Evolutionary conservation across 495 filamentous ascomycete species (phyloP), one percentile per base, ranked within the genome.

Genomic region (Penicillium coprophilum): DNA sequence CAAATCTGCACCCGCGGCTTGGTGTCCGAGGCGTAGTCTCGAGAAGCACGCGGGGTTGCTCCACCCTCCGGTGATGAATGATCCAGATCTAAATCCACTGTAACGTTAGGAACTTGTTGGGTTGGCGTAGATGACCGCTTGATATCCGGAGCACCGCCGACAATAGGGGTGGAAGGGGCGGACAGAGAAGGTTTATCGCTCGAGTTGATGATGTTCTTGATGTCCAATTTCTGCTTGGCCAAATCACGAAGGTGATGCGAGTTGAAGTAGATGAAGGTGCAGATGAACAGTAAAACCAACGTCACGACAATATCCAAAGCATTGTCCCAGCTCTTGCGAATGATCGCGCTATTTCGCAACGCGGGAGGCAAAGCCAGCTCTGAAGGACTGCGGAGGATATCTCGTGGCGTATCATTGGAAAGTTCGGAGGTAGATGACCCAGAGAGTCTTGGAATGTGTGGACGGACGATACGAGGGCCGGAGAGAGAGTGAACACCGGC

Each of bases 251-350:
- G 66, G 36, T 76, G 68, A 17, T 77, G 72, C 6, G 77, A 76
- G 54, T 82, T 82, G 53, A 81, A 70, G 34, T 77, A 80, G 10
- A 82, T 66, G 60, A 82, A 82, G 0, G 74, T 70, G 17, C 68
- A 65, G 30, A 82, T 69, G 41, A 80, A 70, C 13, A 77, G 45
- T 7, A 80, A 58, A 3, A 82, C 55, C 43, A 78, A 59, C 0
- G 74, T 71, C 19, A 83, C 74, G 10, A 79, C 70, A 49, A 83
- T 80, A 54, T 83, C 80, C 15, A 74, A 62, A 0, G 74, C 73
- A 59, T 83, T 83, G 47, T 79, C 78, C 63, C 71, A 75, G 27
- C 80, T 75, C 55, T 78, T 80, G 44, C 79, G 76, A 46, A 82
- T 80, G 34, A 82, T 81, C n/a, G 74, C 68, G 47, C 79, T 82